Base-by-base conservation (phyloP, 2,329 filamentous ascomycete species). In the Magnaporthiopsis rhizophila region DNA sequence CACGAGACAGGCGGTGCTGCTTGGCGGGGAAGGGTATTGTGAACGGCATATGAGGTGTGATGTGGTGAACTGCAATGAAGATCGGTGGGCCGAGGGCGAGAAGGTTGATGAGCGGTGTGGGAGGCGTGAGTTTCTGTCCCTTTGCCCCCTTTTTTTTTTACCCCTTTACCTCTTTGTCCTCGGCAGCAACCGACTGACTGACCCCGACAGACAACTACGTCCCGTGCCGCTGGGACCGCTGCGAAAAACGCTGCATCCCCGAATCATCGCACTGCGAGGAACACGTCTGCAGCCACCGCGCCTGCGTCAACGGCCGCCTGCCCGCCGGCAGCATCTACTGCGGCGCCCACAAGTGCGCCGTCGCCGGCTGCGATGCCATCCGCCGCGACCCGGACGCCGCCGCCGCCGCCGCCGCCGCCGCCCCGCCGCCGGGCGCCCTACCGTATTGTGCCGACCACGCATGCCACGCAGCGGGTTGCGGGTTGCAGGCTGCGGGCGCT, bases 211-310 rank as follows among this genome's bases (percentile, higher is more conserved):
- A 68, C 63, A 62, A 65, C 63, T 65, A 64, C 32, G 26, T 63
- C 9, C 50, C 53, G 18, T 68, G 67, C 60, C 64, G 56, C 58
- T 63, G 62, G 57, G 62, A 11, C 32, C 61, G 38, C 34, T 68
- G 67, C 62, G 32, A 12, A 9, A 65, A 62, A 7, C 64, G 62
- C 26, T 34, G 64, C 36, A 53, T 63, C 30, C 13, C 15, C 6
- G 38, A n/a, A 62, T 56, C 62, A 34, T 56, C 32, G 56, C 64
- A 63, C 61, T 67, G 66, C 64, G 32, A 57, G 26, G 64, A 65
- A 58, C 66, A 67, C 64, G 64, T 64, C 11, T 67, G 66, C 65
- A 62, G 59, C 60, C 53, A 65, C 50, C 58, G 62, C n/a, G 53
- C 62, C 18, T 67, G 66, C 63, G 18, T n/a, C 53, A 61, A 66